These are phyloP conservation scores for Bryoglossum gracile DNA, from an alignment of 495 filamentous ascomycete species.

Conservation along the genomic window DNA sequence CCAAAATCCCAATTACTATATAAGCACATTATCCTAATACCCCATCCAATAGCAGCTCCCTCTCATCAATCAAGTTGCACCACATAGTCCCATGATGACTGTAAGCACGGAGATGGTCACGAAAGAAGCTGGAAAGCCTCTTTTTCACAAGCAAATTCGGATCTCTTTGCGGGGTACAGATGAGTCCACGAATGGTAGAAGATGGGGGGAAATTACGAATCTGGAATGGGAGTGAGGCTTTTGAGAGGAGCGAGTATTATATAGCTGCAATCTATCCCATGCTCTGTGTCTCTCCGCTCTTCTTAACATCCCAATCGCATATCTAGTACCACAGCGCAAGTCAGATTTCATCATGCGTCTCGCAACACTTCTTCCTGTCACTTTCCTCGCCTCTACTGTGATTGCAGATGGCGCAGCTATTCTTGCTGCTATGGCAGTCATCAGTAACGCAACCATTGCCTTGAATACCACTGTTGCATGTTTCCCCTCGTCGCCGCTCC, in stretches of 20 bases:
- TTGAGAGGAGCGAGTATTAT: not conserved
- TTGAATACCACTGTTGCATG: constrained; percentile 25
- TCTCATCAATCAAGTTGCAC: too few relatives aligned
- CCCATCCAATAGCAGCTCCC: too few relatives aligned
- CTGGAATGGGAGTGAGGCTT: too few relatives aligned
- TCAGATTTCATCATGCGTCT: constrained; percentile 9
- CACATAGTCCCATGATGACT: too few relatives aligned
- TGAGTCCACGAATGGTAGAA: not conserved
- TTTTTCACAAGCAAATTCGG: not conserved
- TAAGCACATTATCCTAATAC: too few relatives aligned
- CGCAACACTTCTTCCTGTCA: constrained; percentile 16
- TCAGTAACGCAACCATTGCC: constrained; percentile 24
- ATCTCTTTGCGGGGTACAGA: not conserved
- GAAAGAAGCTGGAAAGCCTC: too few relatives aligned
- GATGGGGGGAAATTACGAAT: too few relatives aligned
- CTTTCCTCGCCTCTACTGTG: constrained; percentile 18
- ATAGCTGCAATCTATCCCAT: not conserved
- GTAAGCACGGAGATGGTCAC: too few relatives aligned
- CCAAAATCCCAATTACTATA: too few relatives aligned
- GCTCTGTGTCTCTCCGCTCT: not conserved
- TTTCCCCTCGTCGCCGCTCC: constrained; percentile 23
- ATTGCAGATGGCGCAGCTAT: constrained; percentile 27
- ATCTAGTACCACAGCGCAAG: not conserved
- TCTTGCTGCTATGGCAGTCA: constrained; percentile 23
- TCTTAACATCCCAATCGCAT: not conserved